Conservation (phyloP, 2,329 filamentous ascomycete species). For the Diaporthe amygdali region DNA sequence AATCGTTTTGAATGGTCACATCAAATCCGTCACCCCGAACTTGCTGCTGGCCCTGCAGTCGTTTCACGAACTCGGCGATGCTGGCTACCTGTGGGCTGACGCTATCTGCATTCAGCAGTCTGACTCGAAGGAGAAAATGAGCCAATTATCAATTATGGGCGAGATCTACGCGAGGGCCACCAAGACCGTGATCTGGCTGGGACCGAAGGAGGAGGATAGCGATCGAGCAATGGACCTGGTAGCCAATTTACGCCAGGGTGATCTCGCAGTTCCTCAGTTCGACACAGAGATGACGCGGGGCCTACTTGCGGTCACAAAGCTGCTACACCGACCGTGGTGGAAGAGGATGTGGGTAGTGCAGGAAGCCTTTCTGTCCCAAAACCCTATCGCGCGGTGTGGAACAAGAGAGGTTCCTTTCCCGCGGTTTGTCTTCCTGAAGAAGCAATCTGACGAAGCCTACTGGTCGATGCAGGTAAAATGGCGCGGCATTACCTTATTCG, state of each 20-base stretch:
- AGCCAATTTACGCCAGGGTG: not conserved
- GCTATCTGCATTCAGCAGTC: too few species aligned
- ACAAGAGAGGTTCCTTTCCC: not conserved
- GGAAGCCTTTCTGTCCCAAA: not conserved
- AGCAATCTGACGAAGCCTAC: not conserved
- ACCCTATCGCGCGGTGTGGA: not conserved
- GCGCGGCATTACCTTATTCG: not conserved
- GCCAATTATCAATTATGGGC: not conserved
- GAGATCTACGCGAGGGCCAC: not conserved
- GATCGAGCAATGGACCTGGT: not conserved
- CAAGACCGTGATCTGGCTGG: constrained; percentile 2
- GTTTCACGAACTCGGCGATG: not conserved
- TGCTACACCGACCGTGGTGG: not conserved
- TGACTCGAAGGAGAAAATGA: not conserved
- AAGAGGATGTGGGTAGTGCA: not conserved
- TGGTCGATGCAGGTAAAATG: not conserved
- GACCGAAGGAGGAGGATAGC: not conserved
- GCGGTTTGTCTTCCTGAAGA: not conserved
- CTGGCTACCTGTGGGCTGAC: not conserved
- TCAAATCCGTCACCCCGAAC: not conserved
- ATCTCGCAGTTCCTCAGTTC: not conserved
- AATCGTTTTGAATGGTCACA: not conserved
- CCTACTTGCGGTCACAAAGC: not conserved
- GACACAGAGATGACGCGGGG: not conserved
- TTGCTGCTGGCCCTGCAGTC: not conserved